Conservation (phyloP, 805 yeast genomes). For the Jamesozyma rosinii region DNA sequence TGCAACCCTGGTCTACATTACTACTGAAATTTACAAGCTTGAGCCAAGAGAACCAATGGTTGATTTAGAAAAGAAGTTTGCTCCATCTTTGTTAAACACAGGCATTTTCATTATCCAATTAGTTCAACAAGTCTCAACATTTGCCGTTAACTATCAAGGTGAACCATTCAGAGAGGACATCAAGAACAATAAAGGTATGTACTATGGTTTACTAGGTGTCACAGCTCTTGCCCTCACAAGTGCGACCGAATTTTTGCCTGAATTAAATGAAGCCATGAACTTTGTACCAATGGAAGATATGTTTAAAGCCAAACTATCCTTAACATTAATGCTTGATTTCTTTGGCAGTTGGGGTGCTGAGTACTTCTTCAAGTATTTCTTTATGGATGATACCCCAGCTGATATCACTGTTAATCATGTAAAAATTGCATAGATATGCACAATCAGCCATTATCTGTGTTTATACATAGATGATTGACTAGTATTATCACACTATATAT, state of each 20-base stretch:
- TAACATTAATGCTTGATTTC: conserved; percentile 65
- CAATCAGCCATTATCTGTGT: neutral
- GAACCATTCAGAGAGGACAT: conserved; percentile 91
- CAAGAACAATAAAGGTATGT: conserved; percentile 90
- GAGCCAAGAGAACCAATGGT: conserved; percentile 90
- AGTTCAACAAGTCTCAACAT: conserved; percentile 94
- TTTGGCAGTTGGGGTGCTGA: conserved; percentile 72
- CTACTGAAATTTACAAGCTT: conserved; percentile 68
- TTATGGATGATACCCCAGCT: conserved; percentile 85
- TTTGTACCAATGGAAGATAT: conserved; percentile 73
- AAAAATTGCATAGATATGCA: neutral
- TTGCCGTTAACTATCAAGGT: conserved; percentile 96
- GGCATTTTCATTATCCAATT: conserved; percentile 91
- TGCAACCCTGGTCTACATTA: conserved; percentile 68
- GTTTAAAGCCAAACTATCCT: conserved; percentile 73
- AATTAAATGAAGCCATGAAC: conserved; percentile 81
- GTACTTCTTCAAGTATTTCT: conserved; percentile 66
- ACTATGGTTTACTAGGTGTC: conserved; percentile 86
- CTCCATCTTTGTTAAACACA: conserved; percentile 87
- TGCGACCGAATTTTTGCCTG: conserved; percentile 90
- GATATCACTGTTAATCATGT: conserved; percentile 56
- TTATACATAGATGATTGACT: too few species aligned
- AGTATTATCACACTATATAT: neutral
- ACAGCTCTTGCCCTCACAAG: conserved; percentile 82
- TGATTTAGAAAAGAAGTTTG: conserved; percentile 80